A percentile compares a stretch with the other conserved stretches of the same genome.
These are phyloP conservation scores for Rhododendron simsii DNA, from an alignment of 148 eudicot genomes.

Conservation along the genomic window DNA sequence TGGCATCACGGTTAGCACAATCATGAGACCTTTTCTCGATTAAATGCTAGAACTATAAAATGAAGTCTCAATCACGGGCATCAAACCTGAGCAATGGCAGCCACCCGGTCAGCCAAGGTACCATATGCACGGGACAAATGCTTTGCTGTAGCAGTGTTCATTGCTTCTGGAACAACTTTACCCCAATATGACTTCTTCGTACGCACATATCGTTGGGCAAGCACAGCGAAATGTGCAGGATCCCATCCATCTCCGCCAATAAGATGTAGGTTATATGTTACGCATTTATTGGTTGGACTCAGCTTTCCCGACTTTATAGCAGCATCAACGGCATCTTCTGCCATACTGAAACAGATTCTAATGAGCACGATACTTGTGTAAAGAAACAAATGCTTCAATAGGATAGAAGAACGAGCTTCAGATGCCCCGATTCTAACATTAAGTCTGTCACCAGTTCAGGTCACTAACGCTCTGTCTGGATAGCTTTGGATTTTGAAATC, in stretches of 20 bases:
- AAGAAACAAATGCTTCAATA: background rate
- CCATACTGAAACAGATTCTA: slow-evolving; percentile 33
- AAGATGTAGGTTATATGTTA: slow-evolving; percentile 60
- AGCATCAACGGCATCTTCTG: slow-evolving; percentile 94
- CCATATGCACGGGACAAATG: slow-evolving; percentile 94
- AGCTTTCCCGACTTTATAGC: slow-evolving; percentile 81
- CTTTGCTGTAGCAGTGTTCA: slow-evolving; percentile 92
- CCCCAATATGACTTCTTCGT: slow-evolving; percentile 67
- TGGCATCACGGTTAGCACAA: background rate
- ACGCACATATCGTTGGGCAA: slow-evolving; percentile 86
- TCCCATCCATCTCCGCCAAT: slow-evolving; percentile 90
- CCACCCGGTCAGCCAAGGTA: slow-evolving; percentile 74
- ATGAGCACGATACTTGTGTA: background rate
- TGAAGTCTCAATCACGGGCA: background rate
- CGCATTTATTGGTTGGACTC: slow-evolving; percentile 52
- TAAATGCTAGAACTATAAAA: background rate
- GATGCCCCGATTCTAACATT: background rate
- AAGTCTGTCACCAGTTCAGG: background rate
- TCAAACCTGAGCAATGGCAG: slow-evolving; percentile 55
- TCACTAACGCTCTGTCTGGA: background rate
- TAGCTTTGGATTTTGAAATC: background rate
- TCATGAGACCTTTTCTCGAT: background rate
- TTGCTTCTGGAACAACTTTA: slow-evolving; percentile 72
- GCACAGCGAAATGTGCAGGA: slow-evolving; percentile 70
- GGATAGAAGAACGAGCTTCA: background rate